Base-by-base conservation (phyloP, 768 basidiomycete species). In the Podaxis pistillaris region DNA sequence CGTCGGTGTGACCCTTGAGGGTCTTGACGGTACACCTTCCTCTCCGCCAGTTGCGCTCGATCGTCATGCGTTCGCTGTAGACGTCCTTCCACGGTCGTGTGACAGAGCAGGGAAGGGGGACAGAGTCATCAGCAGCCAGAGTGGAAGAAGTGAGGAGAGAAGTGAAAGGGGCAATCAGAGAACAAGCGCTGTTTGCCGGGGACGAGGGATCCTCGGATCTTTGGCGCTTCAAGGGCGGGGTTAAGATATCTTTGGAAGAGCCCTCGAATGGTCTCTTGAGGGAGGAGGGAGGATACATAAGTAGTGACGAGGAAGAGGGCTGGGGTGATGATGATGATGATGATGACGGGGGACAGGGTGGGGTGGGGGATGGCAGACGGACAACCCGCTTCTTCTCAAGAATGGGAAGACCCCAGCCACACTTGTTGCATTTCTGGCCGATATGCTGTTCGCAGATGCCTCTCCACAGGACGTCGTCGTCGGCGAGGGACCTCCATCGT, bases 401-500 rank as follows among this genome's bases (percentile, higher is more conserved):
- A 38, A 97, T 81, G 15, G 97, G 97, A 50, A 99, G 79, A 17
- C 95, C 96, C 96, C 96, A 98, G 2, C 97, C 97, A 68, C 97
- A 98, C 74, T 96, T 97, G 68, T 83, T 86, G 69, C 97, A 99
- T 70, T 94, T 96, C 69, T 94, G 89, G 19, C 96, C 96, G 60
- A 99, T 98, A 65, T 99, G 97, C 72, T 99, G 97, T 71, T 96
- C 94, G 73, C 97, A 98, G 72, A 99, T 98, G 22, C 88, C 88
- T 44, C 90, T 83, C 97, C 97, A 99, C 54, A 99, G 84, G 51
- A 94, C 79, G 69, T 99, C 93, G 72, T 98, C 96, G 75, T 98
- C 96, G 0, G 96, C 96, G 6, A 98, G 85, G 28, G 75, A 76
- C 70, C 85, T 90, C 97, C 97, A 99, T 3, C 82, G 83, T 56